Percentiles rank a stretch among this genome's conserved stretches.
Conservation (phyloP, 2,329 filamentous ascomycete species). For the Zymoseptoria brevis region DNA sequence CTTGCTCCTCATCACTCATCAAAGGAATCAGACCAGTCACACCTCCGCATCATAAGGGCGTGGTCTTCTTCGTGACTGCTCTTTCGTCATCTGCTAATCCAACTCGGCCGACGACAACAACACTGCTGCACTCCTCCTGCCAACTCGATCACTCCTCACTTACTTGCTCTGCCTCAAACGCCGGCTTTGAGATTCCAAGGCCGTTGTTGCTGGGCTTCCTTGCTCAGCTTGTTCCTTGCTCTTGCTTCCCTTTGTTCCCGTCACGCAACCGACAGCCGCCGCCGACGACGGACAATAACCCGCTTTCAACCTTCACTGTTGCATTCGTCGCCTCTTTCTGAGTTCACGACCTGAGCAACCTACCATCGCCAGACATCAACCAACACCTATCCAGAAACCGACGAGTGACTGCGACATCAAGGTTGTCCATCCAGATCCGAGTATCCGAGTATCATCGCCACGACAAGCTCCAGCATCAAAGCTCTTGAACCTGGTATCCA, state of each 20-base stretch:
- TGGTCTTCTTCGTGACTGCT: neutral
- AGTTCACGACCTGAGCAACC: neutral
- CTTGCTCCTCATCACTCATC: no score
- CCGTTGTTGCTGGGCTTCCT: neutral
- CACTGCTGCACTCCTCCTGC: neutral
- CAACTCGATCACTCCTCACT: no score
- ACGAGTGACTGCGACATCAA: constrained; percentile 13
- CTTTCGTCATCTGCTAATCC: neutral
- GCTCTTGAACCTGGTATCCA: neutral
- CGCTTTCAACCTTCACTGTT: neutral
- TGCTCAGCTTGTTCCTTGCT: neutral
- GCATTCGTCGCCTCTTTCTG: neutral
- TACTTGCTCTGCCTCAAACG: no score
- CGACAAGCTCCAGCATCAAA: neutral
- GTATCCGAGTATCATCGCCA: neutral
- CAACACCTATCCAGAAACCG: neutral
- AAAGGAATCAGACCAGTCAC: neutral
- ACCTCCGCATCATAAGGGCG: neutral
- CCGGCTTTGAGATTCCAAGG: neutral
- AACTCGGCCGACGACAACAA: neutral
- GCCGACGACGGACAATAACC: neutral
- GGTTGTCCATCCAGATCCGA: constrained; percentile 15
- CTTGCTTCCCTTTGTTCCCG: neutral
- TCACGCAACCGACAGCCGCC: neutral
- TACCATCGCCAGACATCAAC: neutral